Percentiles rank a stretch among this genome's conserved stretches.
Evolutionary conservation across 176 grass and related monocot species (phyloP).

Genomic region (Oropetium thomaeum): DNA sequence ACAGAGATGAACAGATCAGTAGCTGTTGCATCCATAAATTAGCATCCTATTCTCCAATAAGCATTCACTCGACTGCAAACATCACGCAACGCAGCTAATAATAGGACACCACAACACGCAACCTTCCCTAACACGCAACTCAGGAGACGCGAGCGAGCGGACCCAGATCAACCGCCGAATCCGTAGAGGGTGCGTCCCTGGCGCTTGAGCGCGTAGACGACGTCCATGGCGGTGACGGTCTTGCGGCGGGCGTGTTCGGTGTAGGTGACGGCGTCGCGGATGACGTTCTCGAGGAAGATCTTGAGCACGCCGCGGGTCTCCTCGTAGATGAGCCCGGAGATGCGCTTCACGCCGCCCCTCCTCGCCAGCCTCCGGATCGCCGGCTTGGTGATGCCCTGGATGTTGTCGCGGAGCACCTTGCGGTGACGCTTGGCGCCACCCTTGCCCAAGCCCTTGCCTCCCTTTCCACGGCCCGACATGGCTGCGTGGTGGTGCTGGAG

Average conservation of each 20-base stretch:
- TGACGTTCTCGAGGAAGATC: conserved; percentile 98
- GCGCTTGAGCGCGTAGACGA: conserved; percentile 59
- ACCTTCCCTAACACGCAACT: no score
- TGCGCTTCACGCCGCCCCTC: conserved; percentile 86
- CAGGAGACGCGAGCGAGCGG: no score
- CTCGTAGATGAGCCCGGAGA: conserved; percentile 89
- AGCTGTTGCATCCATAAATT: not conserved
- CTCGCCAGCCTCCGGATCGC: conserved; percentile 68
- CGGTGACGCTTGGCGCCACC: conserved; percentile 72
- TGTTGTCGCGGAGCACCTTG: conserved; percentile 84
- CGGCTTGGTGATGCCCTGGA: conserved; percentile 89
- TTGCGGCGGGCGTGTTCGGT: conserved; percentile 74
- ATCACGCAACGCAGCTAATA: not conserved
- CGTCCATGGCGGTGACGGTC: conserved; percentile 62
- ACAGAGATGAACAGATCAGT: no score
- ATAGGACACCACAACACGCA: not conserved
- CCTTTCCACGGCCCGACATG: conserved; percentile 78
- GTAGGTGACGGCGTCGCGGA: conserved; percentile 95
- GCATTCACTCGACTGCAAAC: not conserved
- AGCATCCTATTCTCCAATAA: not conserved
- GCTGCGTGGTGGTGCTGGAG: not conserved
- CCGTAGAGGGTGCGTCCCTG: conserved; percentile 72
- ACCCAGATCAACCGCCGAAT: conserved; percentile 42
- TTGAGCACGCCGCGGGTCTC: conserved; percentile 95
- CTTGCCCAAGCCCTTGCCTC: conserved; percentile 79